These are phyloP conservation scores for Globisporangium uncinulatum DNA, from an alignment of 352 stramenopile genomes.

Conservation along the genomic window DNA sequence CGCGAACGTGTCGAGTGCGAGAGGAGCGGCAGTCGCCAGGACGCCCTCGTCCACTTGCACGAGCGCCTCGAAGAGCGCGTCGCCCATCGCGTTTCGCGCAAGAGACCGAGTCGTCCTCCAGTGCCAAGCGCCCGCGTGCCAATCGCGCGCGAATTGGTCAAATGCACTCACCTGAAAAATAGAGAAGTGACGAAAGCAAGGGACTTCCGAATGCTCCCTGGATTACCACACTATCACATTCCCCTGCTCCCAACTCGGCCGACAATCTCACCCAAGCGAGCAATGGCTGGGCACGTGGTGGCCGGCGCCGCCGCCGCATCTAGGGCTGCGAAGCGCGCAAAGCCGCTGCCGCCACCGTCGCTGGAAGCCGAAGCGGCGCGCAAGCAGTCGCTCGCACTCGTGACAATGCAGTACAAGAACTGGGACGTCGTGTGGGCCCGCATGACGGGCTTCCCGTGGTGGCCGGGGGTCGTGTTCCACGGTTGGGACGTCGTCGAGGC, in stretches of 20 bases:
- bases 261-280: too few relatives aligned
- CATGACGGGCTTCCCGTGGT: constrained; percentile 65
- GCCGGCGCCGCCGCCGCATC: constrained; percentile 17
- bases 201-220: too few relatives aligned
- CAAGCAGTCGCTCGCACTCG: constrained; percentile 23
- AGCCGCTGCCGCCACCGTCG: constrained; percentile 13
- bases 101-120: too few relatives aligned
- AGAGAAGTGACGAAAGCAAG: too few relatives aligned
- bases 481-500: constrained; percentile 44
- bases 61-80: constrained; percentile 46
- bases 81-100: neutral
- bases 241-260: too few relatives aligned
- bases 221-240: too few relatives aligned
- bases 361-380: constrained; percentile 17
- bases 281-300: constrained; percentile 13
- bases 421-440: constrained; percentile 80
- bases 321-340: constrained; percentile 16
- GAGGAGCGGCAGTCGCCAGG: constrained; percentile 51
- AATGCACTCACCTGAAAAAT: neutral
- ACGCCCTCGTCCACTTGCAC: constrained; percentile 64
- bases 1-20: constrained; percentile 39
- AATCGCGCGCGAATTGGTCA: neutral
- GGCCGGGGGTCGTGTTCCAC: constrained; percentile 71
- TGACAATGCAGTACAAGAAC: constrained; percentile 57
- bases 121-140: too few relatives aligned